phyloP scores from a whole-genome alignment of 768 basidiomycete genomes.

The Amanita rimosa region DNA sequence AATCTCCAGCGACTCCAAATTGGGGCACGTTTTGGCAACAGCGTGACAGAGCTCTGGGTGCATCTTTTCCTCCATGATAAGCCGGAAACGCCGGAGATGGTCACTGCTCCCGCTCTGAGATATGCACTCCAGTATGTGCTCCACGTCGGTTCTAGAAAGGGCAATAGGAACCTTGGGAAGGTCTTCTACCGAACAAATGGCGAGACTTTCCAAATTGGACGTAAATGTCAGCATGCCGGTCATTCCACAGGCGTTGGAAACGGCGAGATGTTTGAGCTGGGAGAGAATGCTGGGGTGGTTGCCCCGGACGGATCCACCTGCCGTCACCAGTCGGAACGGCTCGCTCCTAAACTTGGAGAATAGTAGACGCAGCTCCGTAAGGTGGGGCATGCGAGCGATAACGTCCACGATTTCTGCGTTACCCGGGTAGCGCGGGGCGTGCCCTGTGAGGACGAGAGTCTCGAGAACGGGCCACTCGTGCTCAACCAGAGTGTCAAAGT shows the following conservation, averaged over 20 bases:
- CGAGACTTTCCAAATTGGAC: constrained; percentile 20
- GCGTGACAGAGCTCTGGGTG: constrained; percentile 19
- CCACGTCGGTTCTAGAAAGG: constrained; percentile 19
- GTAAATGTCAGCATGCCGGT: constrained; percentile 19
- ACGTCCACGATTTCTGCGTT: constrained; percentile 20
- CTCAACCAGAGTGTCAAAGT: constrained; percentile 18
- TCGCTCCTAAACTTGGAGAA: constrained; percentile 21
- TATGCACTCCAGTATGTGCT: constrained; percentile 22
- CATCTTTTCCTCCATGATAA: constrained; percentile 30
- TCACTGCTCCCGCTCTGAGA: constrained; percentile 8
- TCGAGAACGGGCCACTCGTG: constrained; percentile 25
- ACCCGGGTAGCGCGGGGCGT: constrained; percentile 17
- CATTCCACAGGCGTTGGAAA: constrained; percentile 26
- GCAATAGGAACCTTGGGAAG: constrained; percentile 26
- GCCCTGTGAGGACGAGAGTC: constrained; percentile 28
- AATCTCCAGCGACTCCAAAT: constrained; percentile 26
- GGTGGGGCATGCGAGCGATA: constrained; percentile 22
- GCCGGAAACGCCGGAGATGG: constrained; percentile 19
- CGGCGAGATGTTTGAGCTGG: constrained; percentile 22
- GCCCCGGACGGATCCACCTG: constrained; percentile 10
- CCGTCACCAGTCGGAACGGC: constrained; percentile 16
- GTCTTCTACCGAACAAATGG: constrained; percentile 24
- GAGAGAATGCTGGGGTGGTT: constrained; percentile 15
- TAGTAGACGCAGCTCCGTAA: constrained; percentile 21
- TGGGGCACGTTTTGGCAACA: constrained; percentile 23